A percentile compares a stretch with the other conserved stretches of the same genome.
Conservation (phyloP, 495 filamentous ascomycete genomes). For the Aspergillus leporis region DNA sequence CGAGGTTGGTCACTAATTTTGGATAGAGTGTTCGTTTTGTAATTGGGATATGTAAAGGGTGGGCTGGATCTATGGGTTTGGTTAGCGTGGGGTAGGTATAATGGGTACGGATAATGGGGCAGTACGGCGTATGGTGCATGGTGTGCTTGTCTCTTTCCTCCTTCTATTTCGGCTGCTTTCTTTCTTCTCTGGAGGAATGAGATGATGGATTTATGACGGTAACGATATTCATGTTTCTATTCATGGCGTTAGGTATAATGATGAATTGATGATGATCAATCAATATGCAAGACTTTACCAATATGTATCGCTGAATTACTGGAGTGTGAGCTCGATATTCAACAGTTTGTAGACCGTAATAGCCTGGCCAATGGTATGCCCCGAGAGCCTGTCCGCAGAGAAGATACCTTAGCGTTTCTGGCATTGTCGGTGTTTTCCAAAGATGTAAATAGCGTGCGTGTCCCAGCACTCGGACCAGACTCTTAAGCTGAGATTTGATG, state of each 20-base stretch:
- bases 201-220: neutral
- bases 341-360: no score
- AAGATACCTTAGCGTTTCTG: no score
- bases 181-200: neutral
- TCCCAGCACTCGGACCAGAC: no score
- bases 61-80: constrained; percentile 6
- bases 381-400: no score
- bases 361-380: no score
- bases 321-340: neutral
- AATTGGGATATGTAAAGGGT: no score
- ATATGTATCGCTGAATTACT: no score
- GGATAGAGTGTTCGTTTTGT: no score
- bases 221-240: neutral
- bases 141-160: neutral
- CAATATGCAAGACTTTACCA: no score
- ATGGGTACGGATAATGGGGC: neutral
- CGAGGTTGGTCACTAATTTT: constrained; percentile 44
- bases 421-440: no score
- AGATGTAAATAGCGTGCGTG: no score
- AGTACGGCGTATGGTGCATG: neutral
- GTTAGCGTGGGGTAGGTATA: neutral
- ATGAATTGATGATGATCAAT: neutral
- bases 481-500: no score
- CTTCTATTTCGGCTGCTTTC: neutral
- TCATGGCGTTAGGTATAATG: neutral